phyloP scores from a whole-genome alignment of 1,139 yeast species.

The Pichia sp. region DNA sequence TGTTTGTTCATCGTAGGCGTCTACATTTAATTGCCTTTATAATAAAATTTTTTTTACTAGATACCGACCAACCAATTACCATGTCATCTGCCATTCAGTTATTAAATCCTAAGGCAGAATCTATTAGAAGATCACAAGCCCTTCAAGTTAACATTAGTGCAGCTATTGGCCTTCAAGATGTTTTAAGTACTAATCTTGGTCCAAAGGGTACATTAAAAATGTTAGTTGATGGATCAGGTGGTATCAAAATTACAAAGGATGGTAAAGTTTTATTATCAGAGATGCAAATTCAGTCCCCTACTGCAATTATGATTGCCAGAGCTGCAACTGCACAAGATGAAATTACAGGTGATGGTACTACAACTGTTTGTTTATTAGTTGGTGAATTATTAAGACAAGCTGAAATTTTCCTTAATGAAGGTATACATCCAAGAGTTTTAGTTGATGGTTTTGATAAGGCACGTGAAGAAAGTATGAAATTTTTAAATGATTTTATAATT shows the following conservation, averaged over 20 bases:
- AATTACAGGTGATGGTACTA: conserved; percentile 98
- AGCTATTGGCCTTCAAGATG: conserved; percentile 94
- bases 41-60: neutral
- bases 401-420: conserved; percentile 84
- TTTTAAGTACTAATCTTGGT: conserved; percentile 84
- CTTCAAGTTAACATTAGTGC: conserved; percentile 91
- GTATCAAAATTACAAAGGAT: conserved; percentile 90
- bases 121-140: conserved; percentile 89
- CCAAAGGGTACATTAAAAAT: conserved; percentile 96
- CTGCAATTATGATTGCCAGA: conserved; percentile 97
- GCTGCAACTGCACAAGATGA: conserved; percentile 99
- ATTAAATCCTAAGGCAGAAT: conserved; percentile 94
- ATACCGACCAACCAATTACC: neutral
- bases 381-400: conserved; percentile 96
- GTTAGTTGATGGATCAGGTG: conserved; percentile 95
- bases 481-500: conserved; percentile 54
- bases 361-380: conserved; percentile 90
- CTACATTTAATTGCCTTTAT: neutral
- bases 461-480: conserved; percentile 64
- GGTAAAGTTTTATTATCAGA: conserved; percentile 91
- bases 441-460: conserved; percentile 95
- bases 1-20: no score
- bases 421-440: conserved; percentile 90
- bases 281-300: conserved; percentile 99
- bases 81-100: conserved; percentile 66